Evolutionary conservation across 768 basidiomycete genomes (phyloP).

Genomic region (Russula earlei): DNA sequence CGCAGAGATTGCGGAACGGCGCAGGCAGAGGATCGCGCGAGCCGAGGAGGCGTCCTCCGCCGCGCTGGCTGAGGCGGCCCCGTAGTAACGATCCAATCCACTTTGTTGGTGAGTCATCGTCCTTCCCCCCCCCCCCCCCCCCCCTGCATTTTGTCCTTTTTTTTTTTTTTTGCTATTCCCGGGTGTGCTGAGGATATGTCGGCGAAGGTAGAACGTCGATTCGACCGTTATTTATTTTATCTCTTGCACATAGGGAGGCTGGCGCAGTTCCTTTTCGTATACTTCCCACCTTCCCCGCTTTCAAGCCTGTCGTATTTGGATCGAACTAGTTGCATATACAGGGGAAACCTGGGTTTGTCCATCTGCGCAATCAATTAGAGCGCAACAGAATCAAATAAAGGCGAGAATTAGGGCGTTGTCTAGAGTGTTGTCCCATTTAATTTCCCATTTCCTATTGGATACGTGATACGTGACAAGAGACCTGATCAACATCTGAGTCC

Average conservation of each 20-base stretch:
- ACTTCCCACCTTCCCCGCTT: background rate
- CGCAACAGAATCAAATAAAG: too few species aligned
- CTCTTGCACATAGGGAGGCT: too few species aligned
- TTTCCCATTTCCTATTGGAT: too few species aligned
- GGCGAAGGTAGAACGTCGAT: background rate
- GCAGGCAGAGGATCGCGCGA: slow-evolving; percentile 30
- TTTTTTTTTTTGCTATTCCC: background rate
- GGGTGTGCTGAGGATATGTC: background rate
- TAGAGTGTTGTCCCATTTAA: too few species aligned
- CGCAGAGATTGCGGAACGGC: slow-evolving; percentile 44
- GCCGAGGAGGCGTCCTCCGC: slow-evolving; percentile 25
- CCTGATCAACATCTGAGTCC: too few species aligned
- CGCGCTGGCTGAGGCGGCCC: slow-evolving; percentile 3
- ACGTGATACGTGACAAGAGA: too few species aligned
- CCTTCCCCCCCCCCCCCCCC: too few species aligned
- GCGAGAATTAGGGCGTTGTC: too few species aligned
- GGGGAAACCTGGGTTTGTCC: background rate
- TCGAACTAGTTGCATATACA: background rate
- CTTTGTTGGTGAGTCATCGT: slow-evolving; percentile 1
- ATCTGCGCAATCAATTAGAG: too few species aligned
- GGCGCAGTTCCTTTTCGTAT: too few species aligned
- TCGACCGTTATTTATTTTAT: too few species aligned
- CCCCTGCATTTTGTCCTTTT: too few species aligned
- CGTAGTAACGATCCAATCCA: background rate
- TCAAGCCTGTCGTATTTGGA: background rate